Base-by-base conservation (phyloP, 1,139 yeast genomes). In the Yamadazyma kanchanaburiensis region DNA sequence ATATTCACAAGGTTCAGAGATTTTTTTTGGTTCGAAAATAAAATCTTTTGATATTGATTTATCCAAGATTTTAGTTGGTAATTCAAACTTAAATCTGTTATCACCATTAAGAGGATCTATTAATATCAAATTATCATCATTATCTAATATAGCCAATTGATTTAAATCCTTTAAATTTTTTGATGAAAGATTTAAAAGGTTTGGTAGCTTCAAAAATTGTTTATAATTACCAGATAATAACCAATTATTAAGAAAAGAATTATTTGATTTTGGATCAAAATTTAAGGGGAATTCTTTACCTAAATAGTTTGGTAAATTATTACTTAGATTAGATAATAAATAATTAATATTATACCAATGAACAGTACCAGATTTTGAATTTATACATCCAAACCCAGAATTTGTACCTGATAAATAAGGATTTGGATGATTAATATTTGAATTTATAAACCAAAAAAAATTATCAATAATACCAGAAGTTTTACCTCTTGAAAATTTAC, bases 401-500 rank as follows among this genome's bases (percentile, higher is more conserved):
- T 63, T 65, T 18, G 50, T 54, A 7, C 63, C 64, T 12, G 35
- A 38, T 5, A 27, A 17, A 9, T 42, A 39, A 14, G 40, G 37
- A n/a, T 32, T 31, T n/a, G 33, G 33, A 18, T 28, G 33, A 6
- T 34, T 31, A 19, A 36, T 39, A 15, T 46, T 45, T 18, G 48
- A 42, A 37, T 59, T 62, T 17, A 60, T 55, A 28, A 68, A 69
- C 88, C 89, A 81, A 22, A 69, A 53, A 3, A 80, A 57, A 14
- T 71, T 66, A 23, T 62, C 58, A 11, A 80, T 67, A 2, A 63
- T 51, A 1, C 84, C 78, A 3, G 80, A 70, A 0, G 85, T 79
- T 44, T 76, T 77, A 3, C 89, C 89, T 23, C 88, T 60, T 8
- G 57, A 58, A 43, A 77, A 80, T 39, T 76, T 74, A 10, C 84